Evolutionary conservation across 140 eudicot species (phyloP).

Genomic region (Stevia rebaudiana): DNA sequence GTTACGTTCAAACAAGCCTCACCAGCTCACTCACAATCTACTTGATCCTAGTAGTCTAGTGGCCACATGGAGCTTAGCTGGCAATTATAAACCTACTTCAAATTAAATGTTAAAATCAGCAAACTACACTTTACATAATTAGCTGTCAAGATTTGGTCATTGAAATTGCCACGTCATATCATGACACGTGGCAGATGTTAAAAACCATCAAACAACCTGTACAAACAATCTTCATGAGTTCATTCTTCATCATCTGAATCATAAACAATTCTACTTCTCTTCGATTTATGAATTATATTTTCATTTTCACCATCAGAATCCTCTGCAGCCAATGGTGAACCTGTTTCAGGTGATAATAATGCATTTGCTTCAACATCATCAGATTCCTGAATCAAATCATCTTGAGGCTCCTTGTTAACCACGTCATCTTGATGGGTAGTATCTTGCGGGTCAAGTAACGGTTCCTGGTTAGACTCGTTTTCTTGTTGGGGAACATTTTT

Average conservation of each 20-base stretch:
- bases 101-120: constrained; percentile 2
- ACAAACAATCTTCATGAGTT: constrained; percentile 13
- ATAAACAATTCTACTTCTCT: constrained; percentile 45
- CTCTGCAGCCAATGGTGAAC: constrained; percentile 39
- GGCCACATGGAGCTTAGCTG: constrained; percentile 18
- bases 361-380: constrained; percentile 34
- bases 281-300: constrained; percentile 31
- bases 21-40: constrained; percentile 9
- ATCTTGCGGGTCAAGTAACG: constrained; percentile 16
- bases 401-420: constrained; percentile 16
- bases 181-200: background rate
- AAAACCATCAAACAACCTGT: constrained; percentile 2
- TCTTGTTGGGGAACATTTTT: constrained; percentile 22
- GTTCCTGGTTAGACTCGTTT: constrained; percentile 32
- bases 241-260: constrained; percentile 63
- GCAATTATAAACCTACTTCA: background rate
- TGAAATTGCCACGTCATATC: constrained; percentile 1
- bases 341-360: constrained; percentile 26
- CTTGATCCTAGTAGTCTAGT: background rate
- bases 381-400: constrained; percentile 30
- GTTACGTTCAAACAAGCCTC: background rate
- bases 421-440: constrained; percentile 12
- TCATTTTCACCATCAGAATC: constrained; percentile 52
- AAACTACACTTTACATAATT: background rate
- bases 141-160: constrained; percentile 4